These are phyloP conservation scores for Podaxis mareebaensis DNA, from an alignment of 768 basidiomycete species.

Conservation along the genomic window DNA sequence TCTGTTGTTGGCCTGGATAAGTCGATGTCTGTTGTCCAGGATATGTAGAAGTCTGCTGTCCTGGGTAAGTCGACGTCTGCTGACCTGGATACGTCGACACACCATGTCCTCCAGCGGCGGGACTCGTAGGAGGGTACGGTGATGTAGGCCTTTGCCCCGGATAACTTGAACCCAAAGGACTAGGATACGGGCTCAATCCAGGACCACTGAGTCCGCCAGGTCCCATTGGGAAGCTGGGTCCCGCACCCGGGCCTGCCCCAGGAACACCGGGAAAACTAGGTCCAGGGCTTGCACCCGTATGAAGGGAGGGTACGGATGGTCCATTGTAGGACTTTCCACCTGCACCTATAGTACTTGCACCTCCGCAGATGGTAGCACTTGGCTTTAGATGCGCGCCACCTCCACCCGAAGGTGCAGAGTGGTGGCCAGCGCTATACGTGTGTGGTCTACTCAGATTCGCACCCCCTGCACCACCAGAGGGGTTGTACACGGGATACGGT, in stretches of 20 bases:
- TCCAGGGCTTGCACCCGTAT: neutral
- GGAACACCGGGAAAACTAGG: neutral
- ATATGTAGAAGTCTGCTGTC: conserved; percentile 16
- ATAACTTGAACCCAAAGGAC: neutral
- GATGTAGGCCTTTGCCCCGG: conserved; percentile 7
- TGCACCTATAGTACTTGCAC: conserved; percentile 11
- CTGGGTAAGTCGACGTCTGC: conserved; percentile 18
- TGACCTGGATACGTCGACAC: conserved; percentile 16
- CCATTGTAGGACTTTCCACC: neutral
- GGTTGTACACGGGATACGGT: conserved; percentile 20
- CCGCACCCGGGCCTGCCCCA: neutral
- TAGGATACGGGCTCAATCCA: neutral
- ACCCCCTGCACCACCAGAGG: conserved; percentile 22
- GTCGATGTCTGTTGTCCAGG: conserved; percentile 18
- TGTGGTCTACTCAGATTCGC: conserved; percentile 35
- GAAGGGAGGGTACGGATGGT: conserved; percentile 3
- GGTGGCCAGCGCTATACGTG: conserved; percentile 27
- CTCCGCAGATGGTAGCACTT: conserved; percentile 22
- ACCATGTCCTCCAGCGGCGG: neutral
- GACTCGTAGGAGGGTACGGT: neutral
- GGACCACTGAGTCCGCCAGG: conserved; percentile 1
- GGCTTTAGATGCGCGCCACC: conserved; percentile 26
- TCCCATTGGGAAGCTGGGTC: neutral
- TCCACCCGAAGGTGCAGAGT: conserved; percentile 13
- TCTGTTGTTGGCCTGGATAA: conserved; percentile 18